Base-by-base conservation (phyloP, 2,329 filamentous ascomycete species). In the Pseudocercospora cruenta region DNA sequence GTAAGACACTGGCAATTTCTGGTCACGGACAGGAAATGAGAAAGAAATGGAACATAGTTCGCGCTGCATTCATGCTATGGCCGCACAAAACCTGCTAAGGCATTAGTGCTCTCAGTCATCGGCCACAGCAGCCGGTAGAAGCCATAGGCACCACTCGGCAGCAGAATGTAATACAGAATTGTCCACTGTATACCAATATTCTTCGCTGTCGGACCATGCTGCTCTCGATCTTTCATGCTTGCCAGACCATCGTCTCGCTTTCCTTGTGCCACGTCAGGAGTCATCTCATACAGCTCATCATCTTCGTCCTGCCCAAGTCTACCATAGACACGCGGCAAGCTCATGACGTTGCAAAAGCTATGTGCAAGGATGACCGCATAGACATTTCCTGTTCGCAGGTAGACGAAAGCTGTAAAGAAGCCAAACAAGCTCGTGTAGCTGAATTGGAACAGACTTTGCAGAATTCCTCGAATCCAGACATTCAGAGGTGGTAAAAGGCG, bases 371-470 rank as follows among this genome's bases (percentile, higher is more conserved):
- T 89, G 33, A 90, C 90, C 12, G 91, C 89, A 47, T 90, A 84
- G 45, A 98, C 80, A 57, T 91, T 96, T 3, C 93, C 93, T 0
- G 93, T 96, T 39, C 94, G 89, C 21, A 99, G 77, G 75, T 91
- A 97, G 21, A 97, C 74, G 73, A 98, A 99, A 0, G 92, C 93
- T 4, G 91, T 94, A 79, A 95, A 97, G 79, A 93, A 93, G 68
- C 95, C 95, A 75, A 99, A 99, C 4, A 98, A 79, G 6, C 92
- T 94, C 0, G 95, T 99, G 79, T 96, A 99, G 3, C 86, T 83
- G 73, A 99, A 90, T 77, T 98, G 95, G 70, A 98, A 85, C 10
- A 93, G 70, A 1, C 92, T 93, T 58, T 92, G 88, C 28, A 91
- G 76, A 5, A 95, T 74, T 12, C 75, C 76, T 14, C 69, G 70